Evolutionary conservation across 768 basidiomycete species (phyloP), one percentile per base, ranked within the genome.

Genomic region (Cubamyces sp.): DNA sequence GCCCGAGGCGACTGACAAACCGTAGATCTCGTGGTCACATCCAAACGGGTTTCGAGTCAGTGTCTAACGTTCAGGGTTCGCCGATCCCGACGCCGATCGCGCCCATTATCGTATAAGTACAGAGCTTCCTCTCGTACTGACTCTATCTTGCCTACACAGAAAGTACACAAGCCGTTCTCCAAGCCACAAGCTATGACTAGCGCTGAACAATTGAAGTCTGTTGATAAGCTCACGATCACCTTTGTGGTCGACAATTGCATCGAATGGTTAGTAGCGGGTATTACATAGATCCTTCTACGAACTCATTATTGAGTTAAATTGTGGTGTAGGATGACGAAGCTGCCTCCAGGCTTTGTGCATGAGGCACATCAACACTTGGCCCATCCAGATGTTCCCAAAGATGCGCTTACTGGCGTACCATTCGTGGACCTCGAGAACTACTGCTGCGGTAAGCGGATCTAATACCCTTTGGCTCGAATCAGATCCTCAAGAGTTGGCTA

Each of bases 181-280:
- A 1, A 7, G 4, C 4, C 43, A 19, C 43, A 5, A 46, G 21
- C 18, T 14, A 49, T 49, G 48, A 18, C 12, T 15, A 0, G 14
- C 48, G 5, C 48, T 1, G 16, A 23, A 15, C 19, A 49, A 16
- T 12, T 70, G 43, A 71, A 66, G 55, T 19, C 61, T 15, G 78
- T 83, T 40, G 78, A 83, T 60, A 69, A 66, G 59, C 66, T 82
- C 11, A 68, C 64, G 1, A 79, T 90, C 61, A 88, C 84, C 0
- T 88, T 92, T 66, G 79, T 91, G 8, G 88, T 92, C 28, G 91
- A 92, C 70, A 90, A 92, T 66, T 80, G 74, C 59, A 85, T 92
- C 39, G 92, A 94, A 87, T 93, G 92, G 91, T 87, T 2, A 19
- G 58, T 39, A 4, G 34, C 19, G 3, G n/a, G 16, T 28, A 7